phyloP scores from a whole-genome alignment of 1,284 basidiomycete genomes.

The Naganishia liquefaciens region DNA sequence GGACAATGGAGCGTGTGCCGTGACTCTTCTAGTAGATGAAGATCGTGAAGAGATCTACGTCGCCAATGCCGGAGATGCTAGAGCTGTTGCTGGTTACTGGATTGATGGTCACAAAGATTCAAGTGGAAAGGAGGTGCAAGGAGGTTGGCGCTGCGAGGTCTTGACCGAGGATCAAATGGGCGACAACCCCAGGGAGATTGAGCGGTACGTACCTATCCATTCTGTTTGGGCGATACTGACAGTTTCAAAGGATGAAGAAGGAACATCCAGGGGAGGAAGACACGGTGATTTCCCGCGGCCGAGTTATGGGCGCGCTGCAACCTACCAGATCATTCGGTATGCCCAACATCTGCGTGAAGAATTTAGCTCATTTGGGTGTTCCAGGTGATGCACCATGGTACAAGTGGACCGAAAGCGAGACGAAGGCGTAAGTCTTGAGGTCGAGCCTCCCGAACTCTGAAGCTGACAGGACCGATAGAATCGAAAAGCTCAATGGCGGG shows the following conservation, averaged over 20 bases:
- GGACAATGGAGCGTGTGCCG: conserved; percentile 78
- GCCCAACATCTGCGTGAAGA: neutral
- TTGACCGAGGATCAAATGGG: conserved; percentile 95
- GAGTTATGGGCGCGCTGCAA: conserved; percentile 89
- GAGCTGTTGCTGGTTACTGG: conserved; percentile 94
- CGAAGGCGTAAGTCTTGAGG: conserved; percentile 63
- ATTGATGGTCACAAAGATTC: conserved; percentile 56
- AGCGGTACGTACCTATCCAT: conserved; percentile 38
- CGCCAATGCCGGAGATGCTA: conserved; percentile 89
- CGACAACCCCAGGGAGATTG: conserved; percentile 77
- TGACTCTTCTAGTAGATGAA: conserved; percentile 82
- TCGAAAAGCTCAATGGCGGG: conserved; percentile 6
- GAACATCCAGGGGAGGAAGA: conserved; percentile 88
- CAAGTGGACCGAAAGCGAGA: conserved; percentile 69
- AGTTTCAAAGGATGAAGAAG: conserved; percentile 66
- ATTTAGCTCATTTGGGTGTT: neutral
- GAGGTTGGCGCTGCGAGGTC: conserved; percentile 83
- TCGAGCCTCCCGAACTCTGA: neutral
- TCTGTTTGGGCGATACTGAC: too few species aligned
- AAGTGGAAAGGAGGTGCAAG: conserved; percentile 57
- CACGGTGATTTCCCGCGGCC: conserved; percentile 79
- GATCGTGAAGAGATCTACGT: conserved; percentile 78
- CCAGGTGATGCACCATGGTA: conserved; percentile 72
- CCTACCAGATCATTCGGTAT: conserved; percentile 80
- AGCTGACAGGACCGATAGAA: neutral